Evolutionary conservation across 2,329 filamentous ascomycete species (phyloP).

Genomic region (Lecanicillium sp.): DNA sequence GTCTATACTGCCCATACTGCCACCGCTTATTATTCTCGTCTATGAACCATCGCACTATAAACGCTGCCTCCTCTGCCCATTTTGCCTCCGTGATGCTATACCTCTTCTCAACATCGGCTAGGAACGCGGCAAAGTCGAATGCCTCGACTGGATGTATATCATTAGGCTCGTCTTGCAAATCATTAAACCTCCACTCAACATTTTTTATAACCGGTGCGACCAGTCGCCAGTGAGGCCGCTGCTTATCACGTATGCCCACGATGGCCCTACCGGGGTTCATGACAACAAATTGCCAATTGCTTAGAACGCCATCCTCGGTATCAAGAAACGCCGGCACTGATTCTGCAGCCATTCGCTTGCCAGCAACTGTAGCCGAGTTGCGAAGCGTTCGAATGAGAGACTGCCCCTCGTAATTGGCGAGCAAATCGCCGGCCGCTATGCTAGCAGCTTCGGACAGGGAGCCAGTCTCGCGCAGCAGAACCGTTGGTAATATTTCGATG

Average conservation of each 20-base stretch:
- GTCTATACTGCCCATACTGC: slow-evolving; percentile 21
- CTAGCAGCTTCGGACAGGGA: slow-evolving; percentile 20
- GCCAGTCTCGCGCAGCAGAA: slow-evolving; percentile 22
- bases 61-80: slow-evolving; percentile 18
- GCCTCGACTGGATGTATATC: neutral
- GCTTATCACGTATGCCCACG: slow-evolving; percentile 12
- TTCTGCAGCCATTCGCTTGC: no score
- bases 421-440: slow-evolving; percentile 17
- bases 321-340: no score
- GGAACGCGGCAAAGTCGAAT: neutral
- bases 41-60: slow-evolving; percentile 24
- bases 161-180: neutral
- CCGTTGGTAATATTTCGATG: slow-evolving; percentile 23
- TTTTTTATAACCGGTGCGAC: slow-evolving; percentile 15
- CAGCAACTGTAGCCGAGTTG: no score
- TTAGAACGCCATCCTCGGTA: no score
- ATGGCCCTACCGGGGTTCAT: slow-evolving; percentile 16
- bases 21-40: slow-evolving; percentile 26
- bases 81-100: neutral
- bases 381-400: slow-evolving; percentile 24
- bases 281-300: slow-evolving; percentile 16
- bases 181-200: neutral
- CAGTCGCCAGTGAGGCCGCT: slow-evolving; percentile 12
- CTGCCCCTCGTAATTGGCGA: slow-evolving; percentile 24
- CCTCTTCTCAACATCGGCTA: neutral